Base-by-base conservation (phyloP, 139 green algal species). In the Chlamydomonas sp. region DNA sequence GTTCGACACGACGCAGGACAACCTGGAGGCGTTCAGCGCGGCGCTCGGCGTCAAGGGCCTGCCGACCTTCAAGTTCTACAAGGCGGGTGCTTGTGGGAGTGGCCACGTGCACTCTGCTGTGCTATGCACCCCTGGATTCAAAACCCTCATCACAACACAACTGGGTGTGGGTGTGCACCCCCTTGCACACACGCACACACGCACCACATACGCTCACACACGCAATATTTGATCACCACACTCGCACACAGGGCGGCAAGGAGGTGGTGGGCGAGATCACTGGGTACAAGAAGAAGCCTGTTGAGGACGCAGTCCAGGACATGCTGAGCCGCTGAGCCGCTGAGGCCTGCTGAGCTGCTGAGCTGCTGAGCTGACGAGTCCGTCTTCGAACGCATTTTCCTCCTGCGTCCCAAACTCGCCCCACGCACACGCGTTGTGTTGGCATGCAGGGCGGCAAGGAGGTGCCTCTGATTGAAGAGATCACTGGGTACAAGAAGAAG, bases 1-100 rank as follows among this genome's bases (percentile, higher is more conserved):
- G 69, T 81, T 93, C 60, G 88, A 93, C 73, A 94, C 88, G 8
- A 89, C 79, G 1, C 70, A 72, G 6, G 79, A 85, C 3, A 58
- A 71, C 58, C 69, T 95, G 74, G 84, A 92, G 70, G 43, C 66
- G 0, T 39, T 92, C 16, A 60, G 70, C 4, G 65, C 60, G 3
- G 81, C 89, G 29, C 76, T 91, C 48, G 83, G 82, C 0, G 72
- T 91, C 13, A 89, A 88, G 60, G 83, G 74, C 3, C 75, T 95
- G 73, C 89, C 89, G 1, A 73, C 77, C 3, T 92, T 94, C 77
- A 76, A 69, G n/a, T 92, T 94, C 64, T 92, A 80, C 79, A 85
- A 86, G 73, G 83, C 78, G 29, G 16, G 59, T n/a, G n/a, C n/a
- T n/a, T n/a, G n/a, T n/a, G n/a, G n/a, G n/a, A n/a, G n/a, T n/a